phyloP scores from a whole-genome alignment of 2,329 filamentous ascomycete genomes.

The Lasiodiplodia sp. region DNA sequence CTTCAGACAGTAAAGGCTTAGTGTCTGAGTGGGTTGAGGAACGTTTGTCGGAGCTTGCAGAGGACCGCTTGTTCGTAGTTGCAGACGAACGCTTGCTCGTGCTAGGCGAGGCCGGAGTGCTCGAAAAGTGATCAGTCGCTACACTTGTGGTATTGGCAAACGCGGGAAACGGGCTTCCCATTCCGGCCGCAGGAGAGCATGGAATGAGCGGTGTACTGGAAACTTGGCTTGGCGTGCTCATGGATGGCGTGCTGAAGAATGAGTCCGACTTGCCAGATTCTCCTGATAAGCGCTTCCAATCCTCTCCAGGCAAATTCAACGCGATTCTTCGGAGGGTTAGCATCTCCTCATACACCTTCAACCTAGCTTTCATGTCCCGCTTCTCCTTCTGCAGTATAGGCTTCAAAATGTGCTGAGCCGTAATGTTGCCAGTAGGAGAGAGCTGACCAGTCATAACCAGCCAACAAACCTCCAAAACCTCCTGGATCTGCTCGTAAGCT shows the following conservation, averaged over 20 bases:
- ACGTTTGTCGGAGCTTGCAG: not conserved
- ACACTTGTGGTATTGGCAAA: not conserved
- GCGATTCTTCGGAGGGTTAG: not conserved
- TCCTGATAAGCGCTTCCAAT: not conserved
- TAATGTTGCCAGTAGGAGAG: not conserved
- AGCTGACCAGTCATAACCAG: constrained; percentile 19
- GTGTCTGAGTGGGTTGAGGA: not conserved
- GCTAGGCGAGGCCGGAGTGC: not conserved
- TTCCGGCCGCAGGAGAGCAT: not conserved
- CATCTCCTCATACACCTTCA: not conserved
- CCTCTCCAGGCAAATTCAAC: not conserved
- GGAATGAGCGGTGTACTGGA: not conserved
- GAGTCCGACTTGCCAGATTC: not conserved
- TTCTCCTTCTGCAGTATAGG: constrained; percentile 6
- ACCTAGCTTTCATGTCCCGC: not conserved
- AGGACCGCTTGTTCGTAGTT: not conserved
- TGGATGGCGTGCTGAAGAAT: not conserved
- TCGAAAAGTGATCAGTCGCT: not conserved
- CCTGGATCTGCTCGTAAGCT: not conserved
- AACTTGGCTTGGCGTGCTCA: not conserved
- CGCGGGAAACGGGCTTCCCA: not conserved
- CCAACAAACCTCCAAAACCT: constrained; percentile 7
- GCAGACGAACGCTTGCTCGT: not conserved
- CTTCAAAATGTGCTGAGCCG: not conserved
- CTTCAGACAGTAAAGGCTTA: not conserved